Evolutionary conservation across 139 green algal genomes (phyloP).

Genomic region (Mesotaenium endlicherianum): DNA sequence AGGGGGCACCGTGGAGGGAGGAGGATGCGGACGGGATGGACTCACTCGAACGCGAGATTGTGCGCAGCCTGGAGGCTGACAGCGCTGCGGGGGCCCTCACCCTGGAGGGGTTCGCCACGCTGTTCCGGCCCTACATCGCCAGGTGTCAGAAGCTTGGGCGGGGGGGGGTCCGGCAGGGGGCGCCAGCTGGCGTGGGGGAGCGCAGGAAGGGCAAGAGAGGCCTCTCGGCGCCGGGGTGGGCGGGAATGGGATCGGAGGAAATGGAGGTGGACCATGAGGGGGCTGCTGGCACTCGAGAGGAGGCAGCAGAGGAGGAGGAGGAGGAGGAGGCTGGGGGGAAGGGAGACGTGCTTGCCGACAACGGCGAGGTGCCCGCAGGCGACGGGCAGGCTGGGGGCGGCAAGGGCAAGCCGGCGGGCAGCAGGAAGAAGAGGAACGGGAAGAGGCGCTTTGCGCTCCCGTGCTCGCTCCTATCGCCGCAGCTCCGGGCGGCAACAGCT

Average conservation of each 20-base stretch:
- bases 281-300: neutral
- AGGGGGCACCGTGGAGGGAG: too few species aligned
- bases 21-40: too few species aligned
- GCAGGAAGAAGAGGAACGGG: neutral
- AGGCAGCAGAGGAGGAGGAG: neutral
- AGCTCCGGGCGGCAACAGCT: neutral
- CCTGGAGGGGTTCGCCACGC: too few species aligned
- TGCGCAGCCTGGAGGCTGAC: too few species aligned
- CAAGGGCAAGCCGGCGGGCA: neutral
- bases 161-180: too few species aligned
- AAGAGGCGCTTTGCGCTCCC: neutral
- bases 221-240: too few species aligned
- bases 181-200: too few species aligned
- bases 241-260: neutral
- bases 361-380: neutral
- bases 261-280: neutral
- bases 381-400: neutral
- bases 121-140: too few species aligned
- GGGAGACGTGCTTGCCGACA: neutral
- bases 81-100: too few species aligned
- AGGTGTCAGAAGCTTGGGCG: too few species aligned
- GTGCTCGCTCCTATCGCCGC: neutral
- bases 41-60: too few species aligned
- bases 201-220: too few species aligned
- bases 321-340: neutral